These are phyloP conservation scores for Bipolaris bicolor DNA, from an alignment of 2,329 filamentous ascomycete genomes.

Conservation along the genomic window DNA sequence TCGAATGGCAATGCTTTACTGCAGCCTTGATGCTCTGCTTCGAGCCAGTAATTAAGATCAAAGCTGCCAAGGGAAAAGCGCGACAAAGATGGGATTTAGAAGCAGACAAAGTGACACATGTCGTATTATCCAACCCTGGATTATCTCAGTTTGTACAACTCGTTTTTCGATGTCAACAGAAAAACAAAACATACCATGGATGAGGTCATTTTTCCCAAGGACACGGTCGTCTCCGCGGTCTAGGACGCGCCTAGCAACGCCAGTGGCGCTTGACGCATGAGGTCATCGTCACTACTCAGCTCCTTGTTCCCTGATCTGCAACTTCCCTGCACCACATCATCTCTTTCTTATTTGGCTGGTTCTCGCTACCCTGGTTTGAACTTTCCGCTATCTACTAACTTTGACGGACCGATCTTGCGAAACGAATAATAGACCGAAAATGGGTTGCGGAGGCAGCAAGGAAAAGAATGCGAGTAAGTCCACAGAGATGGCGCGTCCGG, in stretches of 20 bases:
- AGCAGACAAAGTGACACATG: no score
- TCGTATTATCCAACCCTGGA: no score
- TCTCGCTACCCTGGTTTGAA: neutral
- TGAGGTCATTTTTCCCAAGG: neutral
- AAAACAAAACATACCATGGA: neutral
- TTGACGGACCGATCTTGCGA: neutral
- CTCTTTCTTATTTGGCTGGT: no score
- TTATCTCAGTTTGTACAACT: no score
- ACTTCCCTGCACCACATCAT: neutral
- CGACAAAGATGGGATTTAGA: no score
- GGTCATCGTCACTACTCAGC: neutral
- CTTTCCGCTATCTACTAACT: no score
- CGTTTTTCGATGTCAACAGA: no score
- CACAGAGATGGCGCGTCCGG: slow-evolving; percentile 15
- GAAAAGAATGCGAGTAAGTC: slow-evolving; percentile 8
- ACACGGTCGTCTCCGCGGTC: neutral
- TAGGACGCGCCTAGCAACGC: neutral
- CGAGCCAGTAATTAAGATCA: no score
- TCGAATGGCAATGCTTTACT: no score
- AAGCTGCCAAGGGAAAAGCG: no score
- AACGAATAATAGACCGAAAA: neutral
- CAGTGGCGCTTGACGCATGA: neutral
- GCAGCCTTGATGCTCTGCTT: no score
- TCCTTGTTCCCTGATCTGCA: neutral
- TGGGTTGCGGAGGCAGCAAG: slow-evolving; percentile 24